Evolutionary conservation across 768 basidiomycete species (phyloP).

Genomic region (Lactarius hatsudake): DNA sequence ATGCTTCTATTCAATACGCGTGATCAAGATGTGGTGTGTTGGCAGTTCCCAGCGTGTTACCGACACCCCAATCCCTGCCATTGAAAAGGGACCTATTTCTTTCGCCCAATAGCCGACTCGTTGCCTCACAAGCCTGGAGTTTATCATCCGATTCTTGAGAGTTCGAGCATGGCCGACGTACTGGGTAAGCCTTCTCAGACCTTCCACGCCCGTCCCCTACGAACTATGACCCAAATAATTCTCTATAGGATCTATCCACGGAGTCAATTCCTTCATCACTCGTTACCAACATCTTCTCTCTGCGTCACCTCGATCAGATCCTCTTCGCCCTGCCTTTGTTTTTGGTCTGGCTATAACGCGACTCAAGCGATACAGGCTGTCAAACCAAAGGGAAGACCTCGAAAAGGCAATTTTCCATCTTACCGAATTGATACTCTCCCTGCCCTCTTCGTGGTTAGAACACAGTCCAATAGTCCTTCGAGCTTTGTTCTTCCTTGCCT

Average conservation of each 20-base stretch:
- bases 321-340: neutral
- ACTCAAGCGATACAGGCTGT: neutral
- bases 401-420: neutral
- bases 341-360: neutral
- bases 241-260: neutral
- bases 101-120: neutral
- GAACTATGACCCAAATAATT: neutral
- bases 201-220: neutral
- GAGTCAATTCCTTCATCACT: neutral
- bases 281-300: neutral
- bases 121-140: neutral
- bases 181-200: neutral
- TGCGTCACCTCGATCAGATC: neutral
- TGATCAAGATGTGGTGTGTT: neutral
- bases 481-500: neutral
- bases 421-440: neutral
- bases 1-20: neutral
- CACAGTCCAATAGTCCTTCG: neutral
- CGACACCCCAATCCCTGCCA: neutral
- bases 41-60: neutral
- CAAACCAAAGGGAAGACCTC: neutral
- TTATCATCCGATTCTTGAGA: neutral
- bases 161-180: neutral
- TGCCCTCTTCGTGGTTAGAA: neutral
- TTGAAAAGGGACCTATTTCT: neutral